Conservation (phyloP, 2,329 filamentous ascomycete genomes). For the Sarocladiaceae sp. region DNA sequence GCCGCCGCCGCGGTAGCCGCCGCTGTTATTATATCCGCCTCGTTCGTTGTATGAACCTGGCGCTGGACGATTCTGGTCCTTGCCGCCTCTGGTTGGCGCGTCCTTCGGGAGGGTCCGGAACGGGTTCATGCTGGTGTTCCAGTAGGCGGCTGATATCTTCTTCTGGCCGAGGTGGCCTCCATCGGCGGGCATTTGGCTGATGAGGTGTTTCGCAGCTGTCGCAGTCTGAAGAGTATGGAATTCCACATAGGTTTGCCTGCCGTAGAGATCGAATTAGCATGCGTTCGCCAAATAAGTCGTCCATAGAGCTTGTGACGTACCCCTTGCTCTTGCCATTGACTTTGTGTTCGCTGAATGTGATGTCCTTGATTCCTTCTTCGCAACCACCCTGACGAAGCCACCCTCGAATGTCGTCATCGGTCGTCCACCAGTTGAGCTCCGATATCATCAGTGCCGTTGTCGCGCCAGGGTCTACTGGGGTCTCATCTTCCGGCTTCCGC, state of each 20-base stretch:
- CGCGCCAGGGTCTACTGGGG: constrained; percentile 52
- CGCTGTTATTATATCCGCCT: constrained; percentile 41
- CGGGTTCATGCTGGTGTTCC: constrained; percentile 71
- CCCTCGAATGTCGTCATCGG: constrained; percentile 86
- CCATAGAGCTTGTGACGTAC: constrained; percentile 45
- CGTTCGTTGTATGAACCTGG: constrained; percentile 44
- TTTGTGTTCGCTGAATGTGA: constrained; percentile 97
- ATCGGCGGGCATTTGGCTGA: constrained; percentile 57
- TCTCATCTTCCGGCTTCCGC: constrained; percentile 53
- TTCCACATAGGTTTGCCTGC: constrained; percentile 73
- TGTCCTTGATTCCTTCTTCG: constrained; percentile 81
- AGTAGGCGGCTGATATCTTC: constrained; percentile 68
- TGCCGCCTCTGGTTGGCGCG: constrained; percentile 56
- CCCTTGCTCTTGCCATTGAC: constrained; percentile 99
- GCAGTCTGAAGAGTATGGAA: constrained; percentile 79
- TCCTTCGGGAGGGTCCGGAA: constrained; percentile 91
- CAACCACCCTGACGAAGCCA: constrained; percentile 75
- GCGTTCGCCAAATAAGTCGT: background rate
- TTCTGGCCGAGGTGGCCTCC: constrained; percentile 53
- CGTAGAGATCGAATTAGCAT: background rate
- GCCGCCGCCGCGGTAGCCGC: constrained; percentile 45
- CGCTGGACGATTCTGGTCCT: constrained; percentile 51
- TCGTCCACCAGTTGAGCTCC: constrained; percentile 94
- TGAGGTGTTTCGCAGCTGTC: constrained; percentile 74
- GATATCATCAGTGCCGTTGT: constrained; percentile 75